A percentile compares a stretch with the other conserved stretches of the same genome.
These are phyloP conservation scores for Dimargaris cristalligena DNA, from an alignment of 192 early-diverging fungal genomes.

Conservation along the genomic window DNA sequence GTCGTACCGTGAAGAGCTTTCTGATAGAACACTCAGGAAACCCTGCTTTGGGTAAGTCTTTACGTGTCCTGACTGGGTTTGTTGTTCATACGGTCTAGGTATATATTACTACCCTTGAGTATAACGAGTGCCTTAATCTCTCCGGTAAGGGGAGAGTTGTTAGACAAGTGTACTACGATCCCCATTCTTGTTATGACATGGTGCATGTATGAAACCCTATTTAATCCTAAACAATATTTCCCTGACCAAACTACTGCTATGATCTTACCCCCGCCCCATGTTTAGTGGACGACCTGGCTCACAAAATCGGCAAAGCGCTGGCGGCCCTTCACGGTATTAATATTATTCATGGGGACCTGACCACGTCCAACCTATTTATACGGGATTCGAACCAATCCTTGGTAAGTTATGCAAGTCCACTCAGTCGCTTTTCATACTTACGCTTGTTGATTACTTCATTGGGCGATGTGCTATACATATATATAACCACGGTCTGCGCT, in stretches of 20 bases:
- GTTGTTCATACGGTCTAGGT: no score
- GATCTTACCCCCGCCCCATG: no score
- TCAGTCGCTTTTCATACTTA: no score
- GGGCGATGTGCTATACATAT: no score
- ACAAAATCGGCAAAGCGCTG: constrained; percentile 42
- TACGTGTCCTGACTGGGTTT: no score
- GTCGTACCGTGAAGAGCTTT: constrained; percentile 57
- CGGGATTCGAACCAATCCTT: constrained; percentile 20
- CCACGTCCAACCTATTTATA: constrained; percentile 86
- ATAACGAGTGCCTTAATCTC: neutral
- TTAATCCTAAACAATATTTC: neutral
- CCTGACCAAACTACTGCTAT: no score
- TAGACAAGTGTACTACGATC: neutral
- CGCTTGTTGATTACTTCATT: no score
- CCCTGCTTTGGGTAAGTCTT: neutral
- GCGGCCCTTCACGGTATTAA: constrained; percentile 68
- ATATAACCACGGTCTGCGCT: no score
- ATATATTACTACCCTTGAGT: no score
- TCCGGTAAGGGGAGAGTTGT: neutral
- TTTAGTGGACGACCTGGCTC: constrained; percentile 20
- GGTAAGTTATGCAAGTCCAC: no score
- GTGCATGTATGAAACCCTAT: neutral
- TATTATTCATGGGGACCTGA: constrained; percentile 92
- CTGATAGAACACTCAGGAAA: constrained; percentile 22
- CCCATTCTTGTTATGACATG: neutral